A percentile compares a stretch with the other conserved stretches of the same genome.
Conservation (phyloP, 164 flowering plant species). For the Magnolia changhungtana region DNA sequence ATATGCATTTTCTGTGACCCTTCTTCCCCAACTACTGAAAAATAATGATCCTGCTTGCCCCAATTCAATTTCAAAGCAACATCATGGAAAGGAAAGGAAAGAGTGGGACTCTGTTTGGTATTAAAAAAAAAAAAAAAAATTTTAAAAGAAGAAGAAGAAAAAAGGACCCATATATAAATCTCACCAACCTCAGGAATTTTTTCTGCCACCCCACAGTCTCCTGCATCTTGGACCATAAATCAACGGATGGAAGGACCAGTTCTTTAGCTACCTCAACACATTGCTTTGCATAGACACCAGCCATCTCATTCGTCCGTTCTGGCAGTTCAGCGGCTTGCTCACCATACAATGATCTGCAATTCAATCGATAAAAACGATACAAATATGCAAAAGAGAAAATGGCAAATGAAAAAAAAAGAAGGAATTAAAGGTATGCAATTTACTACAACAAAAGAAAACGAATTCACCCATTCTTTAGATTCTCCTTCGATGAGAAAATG, state of each 20-base stretch:
- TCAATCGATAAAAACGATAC: not conserved
- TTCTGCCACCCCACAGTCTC: slow-evolving; percentile 78
- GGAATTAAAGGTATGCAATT: no score
- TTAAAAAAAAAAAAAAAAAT: no score
- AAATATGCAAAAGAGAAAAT: not conserved
- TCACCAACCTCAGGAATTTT: slow-evolving; percentile 60
- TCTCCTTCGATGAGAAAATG: not conserved
- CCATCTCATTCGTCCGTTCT: slow-evolving; percentile 73
- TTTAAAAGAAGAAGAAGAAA: no score
- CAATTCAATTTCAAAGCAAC: not conserved
- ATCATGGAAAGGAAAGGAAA: not conserved
- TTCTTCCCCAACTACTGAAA: not conserved
- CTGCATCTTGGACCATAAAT: slow-evolving; percentile 94
- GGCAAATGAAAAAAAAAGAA: no score
- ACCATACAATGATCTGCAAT: slow-evolving; percentile 58
- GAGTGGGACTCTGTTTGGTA: not conserved
- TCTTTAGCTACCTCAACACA: slow-evolving; percentile 71
- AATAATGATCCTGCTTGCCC: not conserved
- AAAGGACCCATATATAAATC: not conserved
- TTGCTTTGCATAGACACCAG: slow-evolving; percentile 67
- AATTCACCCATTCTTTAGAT: not conserved
- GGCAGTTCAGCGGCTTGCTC: slow-evolving; percentile 58
- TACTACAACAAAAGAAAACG: not conserved
- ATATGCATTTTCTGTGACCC: no score
- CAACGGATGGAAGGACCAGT: slow-evolving; percentile 43